Base-by-base conservation (phyloP, 1,284 basidiomycete genomes). In the Mycosarcoma mackinlayi region DNA sequence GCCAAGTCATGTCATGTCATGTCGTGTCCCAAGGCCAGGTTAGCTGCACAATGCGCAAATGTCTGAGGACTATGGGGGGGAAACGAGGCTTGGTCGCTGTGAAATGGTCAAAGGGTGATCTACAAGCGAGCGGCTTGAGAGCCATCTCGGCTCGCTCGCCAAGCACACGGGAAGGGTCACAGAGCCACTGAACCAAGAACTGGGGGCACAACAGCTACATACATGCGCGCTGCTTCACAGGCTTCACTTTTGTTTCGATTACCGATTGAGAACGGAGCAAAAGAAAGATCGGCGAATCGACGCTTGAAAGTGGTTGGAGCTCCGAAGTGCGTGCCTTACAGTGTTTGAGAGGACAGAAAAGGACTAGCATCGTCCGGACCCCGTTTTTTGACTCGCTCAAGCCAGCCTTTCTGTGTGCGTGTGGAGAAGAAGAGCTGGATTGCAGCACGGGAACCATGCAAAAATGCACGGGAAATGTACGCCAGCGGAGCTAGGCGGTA, bases 71-170 rank as follows among this genome's bases (percentile, higher is more conserved):
- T n/a, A n/a, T n/a, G n/a, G n/a, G n/a, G n/a, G n/a, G n/a, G n/a
- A n/a, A n/a, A n/a, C n/a, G n/a, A n/a, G n/a, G n/a, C n/a, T n/a
- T n/a, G 6, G 34, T 35, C 34, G 34, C 16, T 27, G 24, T 31
- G 24, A 24, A 53, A 28, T 6, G 7, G 31, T 3, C n/a, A 19
- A 31, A 18, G 23, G 40, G 18, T 2, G 25, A 38, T 49, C 41
- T 35, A 28, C 45, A 63, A 57, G 54, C 60, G 54, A 63, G 60
- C 60, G 52, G 52, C 35, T 45, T 25, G 35, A 25, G 52, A 51
- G 25, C 42, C 51, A 49, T 61, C 51, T 53, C 58, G 46, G 51
- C 51, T 61, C 24, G 39, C 23, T 39, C 23, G 35, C 28, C 27
- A 35, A 37, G 55, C 44, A 55, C 21, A 13, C 19, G 48, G 10